Evolutionary conservation across 2,329 filamentous ascomycete genomes (phyloP).

Genomic region (Colletotrichum sublineola): DNA sequence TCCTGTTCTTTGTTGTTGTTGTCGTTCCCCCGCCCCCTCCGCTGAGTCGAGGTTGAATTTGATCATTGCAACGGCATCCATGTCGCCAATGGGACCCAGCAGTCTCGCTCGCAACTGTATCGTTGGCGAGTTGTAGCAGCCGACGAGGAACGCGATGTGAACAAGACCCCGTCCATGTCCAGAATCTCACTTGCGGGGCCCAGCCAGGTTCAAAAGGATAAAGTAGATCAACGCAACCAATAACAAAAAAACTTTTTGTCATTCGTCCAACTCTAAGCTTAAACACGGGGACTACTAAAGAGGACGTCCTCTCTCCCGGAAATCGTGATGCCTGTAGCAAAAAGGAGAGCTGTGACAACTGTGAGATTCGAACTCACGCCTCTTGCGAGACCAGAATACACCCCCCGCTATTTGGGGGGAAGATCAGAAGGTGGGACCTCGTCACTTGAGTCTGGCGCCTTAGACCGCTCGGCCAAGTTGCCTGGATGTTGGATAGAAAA

Average conservation of each 20-base stretch:
- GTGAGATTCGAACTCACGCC: constrained; percentile 31
- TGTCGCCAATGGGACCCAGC: background rate
- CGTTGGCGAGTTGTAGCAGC: background rate
- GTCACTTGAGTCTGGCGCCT: constrained; percentile 17
- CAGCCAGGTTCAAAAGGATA: background rate
- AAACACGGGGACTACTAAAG: background rate
- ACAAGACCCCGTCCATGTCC: background rate
- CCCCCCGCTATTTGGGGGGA: constrained; percentile 9
- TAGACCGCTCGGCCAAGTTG: constrained; percentile 31
- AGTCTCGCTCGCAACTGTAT: background rate
- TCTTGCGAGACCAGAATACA: constrained; percentile 29
- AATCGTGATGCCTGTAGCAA: background rate
- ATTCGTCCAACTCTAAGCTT: background rate
- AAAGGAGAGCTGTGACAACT: background rate
- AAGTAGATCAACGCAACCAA: background rate
- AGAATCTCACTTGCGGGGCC: background rate
- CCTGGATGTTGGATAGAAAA: background rate
- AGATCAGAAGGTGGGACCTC: background rate
- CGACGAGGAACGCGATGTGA: background rate
- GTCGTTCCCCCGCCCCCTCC: too few species aligned
- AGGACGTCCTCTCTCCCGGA: background rate
- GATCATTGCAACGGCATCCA: background rate
- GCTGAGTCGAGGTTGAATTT: background rate
- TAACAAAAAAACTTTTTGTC: too few species aligned
- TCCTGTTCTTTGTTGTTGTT: too few species aligned